Evolutionary conservation across 2,329 filamentous ascomycete species (phyloP), one percentile per base, ranked within the genome.

Genomic region (Scytalidium lignicola): DNA sequence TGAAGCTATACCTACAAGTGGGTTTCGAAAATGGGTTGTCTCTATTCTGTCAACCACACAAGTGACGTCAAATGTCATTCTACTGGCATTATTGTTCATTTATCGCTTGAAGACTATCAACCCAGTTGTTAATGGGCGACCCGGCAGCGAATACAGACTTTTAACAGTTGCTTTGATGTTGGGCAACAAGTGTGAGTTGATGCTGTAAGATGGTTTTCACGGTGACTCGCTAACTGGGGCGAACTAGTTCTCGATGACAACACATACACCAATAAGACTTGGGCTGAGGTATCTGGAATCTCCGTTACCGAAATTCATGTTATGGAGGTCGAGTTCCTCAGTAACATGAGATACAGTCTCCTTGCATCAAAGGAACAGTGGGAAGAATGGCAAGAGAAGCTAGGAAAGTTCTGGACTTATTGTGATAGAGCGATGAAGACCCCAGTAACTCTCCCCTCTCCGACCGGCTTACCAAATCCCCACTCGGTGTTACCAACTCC

Each of bases 291-390:
- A 10, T 97, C 93, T 1, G 88, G 88, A 41, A 96, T 99, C 53
- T 84, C 88, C 1, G 92, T 97, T 12, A 83, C 86, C 52, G 93
- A 99, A 68, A 96, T 99, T 46, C 93, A 99, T 66, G 87, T 96
- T 41, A 99, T 99, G 93, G 93, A 99, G 67, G 93, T 99, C n/a
- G 93, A 99, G 67, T 99, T 99, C 61, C 74, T 99, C 55, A 96
- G 92, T 74, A 97, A 97, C 68, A 95, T 99, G 85, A 83, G 92
- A 62, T 99, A 97, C 70, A 90, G 89, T 60, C 74, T 99, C 7
- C 84, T 92, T 64, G 90, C 89, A 3, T 95, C 91, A 3, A 85
- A 90, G 63, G 78, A 83, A 47, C 82, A 96, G 65, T 99, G 93
- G 93, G 78, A 83, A 44, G 79, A 83, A 47, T 97, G 93, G 93